These are phyloP conservation scores for Suillus placidus DNA, from an alignment of 768 basidiomycete species.

Conservation along the genomic window DNA sequence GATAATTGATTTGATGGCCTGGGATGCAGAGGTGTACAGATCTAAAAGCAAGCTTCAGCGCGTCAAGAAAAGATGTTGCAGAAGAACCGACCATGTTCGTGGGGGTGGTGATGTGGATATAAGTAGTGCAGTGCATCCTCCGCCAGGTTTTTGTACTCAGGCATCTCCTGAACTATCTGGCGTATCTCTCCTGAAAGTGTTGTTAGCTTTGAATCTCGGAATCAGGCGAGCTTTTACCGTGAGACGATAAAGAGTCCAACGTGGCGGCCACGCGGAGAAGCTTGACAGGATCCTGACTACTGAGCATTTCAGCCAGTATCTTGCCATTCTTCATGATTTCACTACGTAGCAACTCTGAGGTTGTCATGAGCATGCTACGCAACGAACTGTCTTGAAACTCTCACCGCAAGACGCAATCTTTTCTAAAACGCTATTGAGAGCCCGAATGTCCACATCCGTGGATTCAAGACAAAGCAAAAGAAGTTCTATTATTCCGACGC, in stretches of 20 bases:
- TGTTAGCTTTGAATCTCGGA: neutral
- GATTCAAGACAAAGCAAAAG: neutral
- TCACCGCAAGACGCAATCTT: neutral
- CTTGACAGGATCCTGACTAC: neutral
- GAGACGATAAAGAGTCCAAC: neutral
- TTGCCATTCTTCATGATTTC: neutral
- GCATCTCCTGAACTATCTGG: neutral
- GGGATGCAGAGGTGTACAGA: neutral
- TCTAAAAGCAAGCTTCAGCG: neutral
- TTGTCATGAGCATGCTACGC: neutral
- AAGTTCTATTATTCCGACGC: neutral
- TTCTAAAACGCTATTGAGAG: neutral
- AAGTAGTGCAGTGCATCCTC: neutral
- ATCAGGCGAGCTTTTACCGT: neutral
- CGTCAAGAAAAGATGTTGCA: neutral
- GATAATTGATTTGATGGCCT: neutral
- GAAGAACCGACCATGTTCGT: neutral
- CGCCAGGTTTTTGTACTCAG: neutral
- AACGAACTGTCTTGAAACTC: neutral
- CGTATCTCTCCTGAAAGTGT: neutral
- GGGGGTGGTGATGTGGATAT: neutral
- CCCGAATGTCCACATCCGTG: neutral
- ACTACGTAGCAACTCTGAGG: neutral
- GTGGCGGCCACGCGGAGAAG: neutral
- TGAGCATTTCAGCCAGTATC: neutral